Evolutionary conservation across 1,284 basidiomycete species (phyloP), one percentile per base, ranked within the genome.

Genomic region (Leucoagaricus sp.): DNA sequence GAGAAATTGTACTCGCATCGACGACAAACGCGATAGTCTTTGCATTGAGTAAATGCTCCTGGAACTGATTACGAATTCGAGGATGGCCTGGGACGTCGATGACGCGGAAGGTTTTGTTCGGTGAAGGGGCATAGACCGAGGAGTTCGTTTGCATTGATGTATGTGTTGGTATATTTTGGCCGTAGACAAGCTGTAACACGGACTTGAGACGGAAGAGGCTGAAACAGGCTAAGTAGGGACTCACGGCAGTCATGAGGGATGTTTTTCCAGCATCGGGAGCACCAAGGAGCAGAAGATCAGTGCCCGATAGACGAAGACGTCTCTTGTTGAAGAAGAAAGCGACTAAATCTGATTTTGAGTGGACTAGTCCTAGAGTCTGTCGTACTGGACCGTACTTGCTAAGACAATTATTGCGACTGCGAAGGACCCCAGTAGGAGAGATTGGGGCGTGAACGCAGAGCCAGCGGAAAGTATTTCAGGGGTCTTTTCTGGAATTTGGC

Each of bases 51-150:
- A 36, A 92, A 62, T 86, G 71, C 31, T 91, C 87, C 49, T 72
- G 75, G 67, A 90, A 89, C 64, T 89, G 86, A 62, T 82, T 81
- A 25, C 89, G 74, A 52, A 93, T 80, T 40, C 90, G 81, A 13
- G 89, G 87, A 68, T 93, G 90, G 8, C 90, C 90, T 4, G 90
- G 90, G 34, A 93, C 72, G 68, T 93, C 90, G 17, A 91, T 74
- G 12, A 89, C 69, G 36, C 76, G 77, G 40, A 88, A 64, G 13
- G 72, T 58, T 79, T 75, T 55, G 77, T 77, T 34, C n/a, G 64
- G 63, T 21, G 80, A 67, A 4, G 86, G 62, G 2, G 72, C 60
- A 34, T 85, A 67, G 3, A 78, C 61, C 4, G 83, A 79, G 0
- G 77, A 72, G 66, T 90, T 93, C 12, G 79, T 77, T 69, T 92